phyloP scores from a whole-genome alignment of 495 filamentous ascomycete species.

The Aspergillus hancockii region DNA sequence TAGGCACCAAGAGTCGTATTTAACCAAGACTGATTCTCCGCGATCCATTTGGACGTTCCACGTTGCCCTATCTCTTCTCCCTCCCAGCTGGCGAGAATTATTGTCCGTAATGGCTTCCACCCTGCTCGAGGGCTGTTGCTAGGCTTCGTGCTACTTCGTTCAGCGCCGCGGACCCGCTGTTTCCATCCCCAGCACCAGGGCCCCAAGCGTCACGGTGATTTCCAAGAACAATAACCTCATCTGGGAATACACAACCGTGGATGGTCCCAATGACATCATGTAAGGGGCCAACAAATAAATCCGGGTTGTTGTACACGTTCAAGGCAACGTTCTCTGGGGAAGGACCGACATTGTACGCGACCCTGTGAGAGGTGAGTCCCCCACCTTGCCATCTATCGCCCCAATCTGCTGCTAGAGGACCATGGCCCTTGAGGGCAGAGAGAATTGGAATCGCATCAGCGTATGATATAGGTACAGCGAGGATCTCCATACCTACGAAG shows the following conservation, averaged over 20 bases:
- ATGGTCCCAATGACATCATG: conserved; percentile 86
- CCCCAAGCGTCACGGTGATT: conserved; percentile 87
- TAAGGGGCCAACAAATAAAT: conserved; percentile 56
- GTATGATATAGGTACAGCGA: conserved; percentile 80
- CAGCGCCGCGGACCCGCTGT: conserved; percentile 73
- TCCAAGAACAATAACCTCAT: conserved; percentile 72
- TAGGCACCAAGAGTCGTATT: background rate
- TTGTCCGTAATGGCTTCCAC: conserved; percentile 73
- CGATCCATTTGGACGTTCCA: background rate
- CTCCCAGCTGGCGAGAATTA: conserved; percentile 61
- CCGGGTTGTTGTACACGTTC: background rate
- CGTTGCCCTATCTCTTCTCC: conserved; percentile 46
- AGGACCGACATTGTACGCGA: conserved; percentile 60
- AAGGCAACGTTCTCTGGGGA: background rate
- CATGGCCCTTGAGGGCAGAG: conserved; percentile 63
- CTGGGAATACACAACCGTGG: conserved; percentile 64
- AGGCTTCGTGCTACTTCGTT: conserved; percentile 72
- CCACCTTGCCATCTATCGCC: conserved; percentile 60
- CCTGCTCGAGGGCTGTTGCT: conserved; percentile 58
- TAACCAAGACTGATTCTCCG: background rate
- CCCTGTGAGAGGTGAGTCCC: conserved; percentile 67
- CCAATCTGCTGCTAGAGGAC: conserved; percentile 64
- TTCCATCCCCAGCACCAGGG: conserved; percentile 69
- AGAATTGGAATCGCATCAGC: conserved; percentile 72
- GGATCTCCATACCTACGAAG: no score